Conservation (phyloP, 768 basidiomycete genomes). For the Mycena olivaceomarginata region DNA sequence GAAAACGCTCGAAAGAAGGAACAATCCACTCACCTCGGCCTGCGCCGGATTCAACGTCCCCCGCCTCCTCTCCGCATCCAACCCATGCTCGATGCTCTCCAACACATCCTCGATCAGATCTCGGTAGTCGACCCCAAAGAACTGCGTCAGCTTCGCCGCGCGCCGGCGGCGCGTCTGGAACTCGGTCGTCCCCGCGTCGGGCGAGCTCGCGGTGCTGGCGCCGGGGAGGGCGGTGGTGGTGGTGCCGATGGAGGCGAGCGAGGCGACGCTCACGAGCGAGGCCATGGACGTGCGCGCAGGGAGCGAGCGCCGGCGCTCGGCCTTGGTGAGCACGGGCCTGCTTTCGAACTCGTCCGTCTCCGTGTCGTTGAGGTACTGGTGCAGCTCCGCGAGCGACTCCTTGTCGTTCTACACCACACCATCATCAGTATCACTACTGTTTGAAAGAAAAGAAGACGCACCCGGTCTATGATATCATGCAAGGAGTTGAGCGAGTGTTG, state of each 20-base stretch:
- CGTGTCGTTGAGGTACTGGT: constrained; percentile 75
- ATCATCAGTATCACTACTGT: not conserved
- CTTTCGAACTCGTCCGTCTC: constrained; percentile 38
- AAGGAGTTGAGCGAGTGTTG: constrained; percentile 90
- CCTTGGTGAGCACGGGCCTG: constrained; percentile 30
- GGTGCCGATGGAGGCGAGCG: constrained; percentile 57
- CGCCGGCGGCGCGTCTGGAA: constrained; percentile 85
- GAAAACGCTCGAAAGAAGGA: constrained; percentile 12
- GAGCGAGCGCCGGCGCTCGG: constrained; percentile 79
- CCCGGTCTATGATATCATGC: constrained; percentile 86
- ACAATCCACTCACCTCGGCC: constrained; percentile 73
- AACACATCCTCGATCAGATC: constrained; percentile 86
- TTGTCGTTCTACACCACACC: constrained; percentile 78
- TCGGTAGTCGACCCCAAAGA: constrained; percentile 92
- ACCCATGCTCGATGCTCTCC: constrained; percentile 85
- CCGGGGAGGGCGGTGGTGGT: constrained; percentile 6
- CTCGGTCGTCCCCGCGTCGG: constrained; percentile 61
- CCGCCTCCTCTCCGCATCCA: constrained; percentile 79
- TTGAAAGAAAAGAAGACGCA: constrained; percentile 61
- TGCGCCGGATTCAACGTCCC: constrained; percentile 83
- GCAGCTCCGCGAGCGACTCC: constrained; percentile 83
- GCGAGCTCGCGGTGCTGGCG: constrained; percentile 61
- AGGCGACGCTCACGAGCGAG: constrained; percentile 74
- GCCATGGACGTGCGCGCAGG: constrained; percentile 78
- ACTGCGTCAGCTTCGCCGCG: constrained; percentile 90